Evolutionary conservation across 495 filamentous ascomycete genomes (phyloP), one percentile per base, ranked within the genome.

Genomic region (Podospora pseudoanserina): DNA sequence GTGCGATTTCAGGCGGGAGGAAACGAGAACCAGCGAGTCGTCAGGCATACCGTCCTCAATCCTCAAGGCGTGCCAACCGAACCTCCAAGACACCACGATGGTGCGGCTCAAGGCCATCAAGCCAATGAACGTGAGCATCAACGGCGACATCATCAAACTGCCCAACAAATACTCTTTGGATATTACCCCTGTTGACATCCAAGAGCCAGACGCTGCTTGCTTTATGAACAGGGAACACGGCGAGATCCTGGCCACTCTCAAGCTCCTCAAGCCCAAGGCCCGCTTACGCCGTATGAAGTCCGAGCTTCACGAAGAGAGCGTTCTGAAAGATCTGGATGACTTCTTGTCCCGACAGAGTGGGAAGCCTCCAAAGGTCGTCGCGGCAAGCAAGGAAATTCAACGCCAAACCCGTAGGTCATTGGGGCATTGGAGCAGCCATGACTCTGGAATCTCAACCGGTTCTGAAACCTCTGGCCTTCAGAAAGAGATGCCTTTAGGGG

Each of bases 141-240:
- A 70, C 32, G 75, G 71, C 26, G 71, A 76, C 20, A 65, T 70
- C 4, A 64, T 77, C 16, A 19, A 62, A 0, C 54, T 77, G 5
- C 66, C 72, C 20, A 73, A 72, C 67, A 66, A 72, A n/a, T 75
- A 73, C 57, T 65, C 61, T 49, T 65, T 77, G 54, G 74, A 77
- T 11, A 44, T 77, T 20, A 23, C 28, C 11, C 68, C 69, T 2
- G 59, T 69, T 5, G 32, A 68, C 55, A 58, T 58, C 55, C 55
- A 58, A 7, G 55, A 58, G 9, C 39, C 39, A 16, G 39, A 49
- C 13, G 39, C 39, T 11, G 39, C 39, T 16, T 49, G 39, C 15
- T 20, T 54, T 26, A 18, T 61, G 57, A 27, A 44, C 26, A 30
- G 30, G 63, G 7, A 63, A 49, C 18, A 11, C 64, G 13, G 64